phyloP scores from a whole-genome alignment of 1,139 yeast species.

The Ashbya aceris region DNA sequence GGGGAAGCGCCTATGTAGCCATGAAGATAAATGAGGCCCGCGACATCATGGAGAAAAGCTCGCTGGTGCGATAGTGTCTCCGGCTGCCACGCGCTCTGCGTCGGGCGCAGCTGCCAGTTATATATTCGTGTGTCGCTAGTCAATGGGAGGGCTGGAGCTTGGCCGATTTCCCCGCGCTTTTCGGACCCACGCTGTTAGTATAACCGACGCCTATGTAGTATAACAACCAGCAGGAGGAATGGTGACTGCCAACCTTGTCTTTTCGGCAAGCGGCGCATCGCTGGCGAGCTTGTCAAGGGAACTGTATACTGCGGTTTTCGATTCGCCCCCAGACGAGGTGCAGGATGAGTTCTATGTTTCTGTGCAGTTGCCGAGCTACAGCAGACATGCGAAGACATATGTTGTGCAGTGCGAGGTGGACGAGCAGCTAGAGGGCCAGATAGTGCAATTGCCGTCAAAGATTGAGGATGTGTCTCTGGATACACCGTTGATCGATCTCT shows the following conservation, averaged over 20 bases:
- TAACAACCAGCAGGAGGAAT: background rate
- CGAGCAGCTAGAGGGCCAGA: slow-evolving; percentile 9
- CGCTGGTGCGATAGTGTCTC: slow-evolving; percentile 1
- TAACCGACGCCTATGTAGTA: too few relatives aligned
- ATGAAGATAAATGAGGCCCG: slow-evolving; percentile 91
- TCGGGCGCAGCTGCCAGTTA: too few relatives aligned
- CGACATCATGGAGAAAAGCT: slow-evolving; percentile 21
- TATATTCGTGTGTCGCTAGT: too few relatives aligned
- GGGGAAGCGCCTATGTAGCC: slow-evolving; percentile 91
- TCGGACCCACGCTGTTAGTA: too few relatives aligned
- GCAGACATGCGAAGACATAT: slow-evolving; percentile 2
- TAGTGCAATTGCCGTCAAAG: slow-evolving; percentile 11
- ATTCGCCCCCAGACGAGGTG: background rate
- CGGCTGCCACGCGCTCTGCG: too few relatives aligned
- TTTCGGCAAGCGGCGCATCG: slow-evolving; percentile 1
- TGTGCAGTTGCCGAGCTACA: slow-evolving; percentile 12
- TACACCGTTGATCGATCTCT: slow-evolving; percentile 11
- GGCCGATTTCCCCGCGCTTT: too few relatives aligned
- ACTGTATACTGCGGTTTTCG: slow-evolving; percentile 3
- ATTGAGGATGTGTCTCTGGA: slow-evolving; percentile 5
- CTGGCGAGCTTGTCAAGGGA: slow-evolving; percentile 5
- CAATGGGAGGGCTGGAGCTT: too few relatives aligned
- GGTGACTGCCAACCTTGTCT: slow-evolving; percentile 5
- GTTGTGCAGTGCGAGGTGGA: slow-evolving; percentile 8
- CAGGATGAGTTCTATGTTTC: slow-evolving; percentile 8